Percentiles rank a stretch among this genome's conserved stretches.
Evolutionary conservation across 257 asterid genomes (phyloP).

Genomic region (Solanum phureja): DNA sequence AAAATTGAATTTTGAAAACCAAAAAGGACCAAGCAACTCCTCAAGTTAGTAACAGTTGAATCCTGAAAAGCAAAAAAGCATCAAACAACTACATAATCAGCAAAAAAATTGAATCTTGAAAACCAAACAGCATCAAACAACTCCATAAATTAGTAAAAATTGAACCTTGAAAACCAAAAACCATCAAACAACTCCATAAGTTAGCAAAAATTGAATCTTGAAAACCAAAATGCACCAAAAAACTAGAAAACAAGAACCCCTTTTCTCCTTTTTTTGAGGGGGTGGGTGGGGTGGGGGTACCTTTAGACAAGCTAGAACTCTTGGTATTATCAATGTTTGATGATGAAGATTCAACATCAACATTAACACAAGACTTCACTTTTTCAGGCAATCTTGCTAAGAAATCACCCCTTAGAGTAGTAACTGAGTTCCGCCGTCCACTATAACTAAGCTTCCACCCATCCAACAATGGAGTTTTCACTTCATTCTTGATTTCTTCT

Average conservation of each 20-base stretch:
- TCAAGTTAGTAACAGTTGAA: too few relatives aligned
- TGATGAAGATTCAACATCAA: slow-evolving; percentile 49
- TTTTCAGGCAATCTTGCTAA: slow-evolving; percentile 56
- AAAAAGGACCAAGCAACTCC: neutral
- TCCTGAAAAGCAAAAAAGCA: neutral
- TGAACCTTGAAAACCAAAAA: neutral
- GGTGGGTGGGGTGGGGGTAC: slow-evolving; percentile 11
- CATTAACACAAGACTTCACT: slow-evolving; percentile 42
- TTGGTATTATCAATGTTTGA: slow-evolving; percentile 34
- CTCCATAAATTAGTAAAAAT: neutral
- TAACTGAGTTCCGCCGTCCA: slow-evolving; percentile 52
- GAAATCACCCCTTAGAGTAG: slow-evolving; percentile 48
- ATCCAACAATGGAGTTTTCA: slow-evolving; percentile 39
- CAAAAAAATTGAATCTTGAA: neutral
- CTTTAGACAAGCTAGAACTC: slow-evolving; percentile 36
- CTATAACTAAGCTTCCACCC: slow-evolving; percentile 26
- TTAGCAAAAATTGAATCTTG: neutral
- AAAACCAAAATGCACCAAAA: neutral
- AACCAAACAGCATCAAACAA: neutral
- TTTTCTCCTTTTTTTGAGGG: neutral
- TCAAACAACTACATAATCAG: too few relatives aligned
- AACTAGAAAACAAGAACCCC: neutral
- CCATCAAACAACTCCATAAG: neutral
- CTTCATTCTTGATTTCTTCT: slow-evolving; percentile 1
- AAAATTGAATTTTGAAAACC: neutral